Conservation (phyloP, 768 basidiomycete genomes). For the Leccinum barrowsii region DNA sequence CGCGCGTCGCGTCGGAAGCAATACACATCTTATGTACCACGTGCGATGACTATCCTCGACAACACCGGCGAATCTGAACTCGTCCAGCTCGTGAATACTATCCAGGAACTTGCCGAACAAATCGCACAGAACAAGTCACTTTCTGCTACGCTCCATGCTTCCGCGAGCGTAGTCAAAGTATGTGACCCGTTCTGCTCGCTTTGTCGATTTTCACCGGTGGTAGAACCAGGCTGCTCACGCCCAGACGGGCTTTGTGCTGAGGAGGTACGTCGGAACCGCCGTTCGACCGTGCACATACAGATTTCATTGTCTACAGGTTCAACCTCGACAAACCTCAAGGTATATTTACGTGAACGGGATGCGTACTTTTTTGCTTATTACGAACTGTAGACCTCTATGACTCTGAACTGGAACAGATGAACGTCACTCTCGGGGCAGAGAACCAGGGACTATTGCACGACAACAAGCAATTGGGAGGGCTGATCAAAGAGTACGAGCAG, state of each 20-base stretch:
- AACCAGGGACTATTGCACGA: slow-evolving; percentile 86
- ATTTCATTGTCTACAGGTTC: slow-evolving; percentile 43
- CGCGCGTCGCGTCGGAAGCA: slow-evolving; percentile 1
- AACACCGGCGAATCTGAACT: slow-evolving; percentile 52
- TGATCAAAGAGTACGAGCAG: slow-evolving; percentile 96
- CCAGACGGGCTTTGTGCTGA: slow-evolving; percentile 87
- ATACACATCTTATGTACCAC: background rate
- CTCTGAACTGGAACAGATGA: slow-evolving; percentile 87
- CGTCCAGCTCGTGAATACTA: slow-evolving; percentile 58
- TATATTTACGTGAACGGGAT: slow-evolving; percentile 23
- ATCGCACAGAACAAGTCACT: slow-evolving; percentile 73
- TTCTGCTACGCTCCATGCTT: slow-evolving; percentile 67
- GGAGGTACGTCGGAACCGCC: slow-evolving; percentile 49
- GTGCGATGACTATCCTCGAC: slow-evolving; percentile 54
- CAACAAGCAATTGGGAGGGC: slow-evolving; percentile 88
- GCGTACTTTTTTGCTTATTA: background rate
- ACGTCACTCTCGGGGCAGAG: slow-evolving; percentile 69
- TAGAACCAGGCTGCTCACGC: slow-evolving; percentile 87
- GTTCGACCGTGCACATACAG: background rate
- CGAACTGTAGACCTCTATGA: slow-evolving; percentile 75
- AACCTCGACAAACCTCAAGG: slow-evolving; percentile 88
- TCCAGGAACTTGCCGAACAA: slow-evolving; percentile 81
- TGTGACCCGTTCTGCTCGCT: slow-evolving; percentile 15
- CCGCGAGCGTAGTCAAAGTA: slow-evolving; percentile 80
- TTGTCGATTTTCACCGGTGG: background rate